Conservation (phyloP, 495 filamentous ascomycete genomes). For the Xylaria acuta region DNA sequence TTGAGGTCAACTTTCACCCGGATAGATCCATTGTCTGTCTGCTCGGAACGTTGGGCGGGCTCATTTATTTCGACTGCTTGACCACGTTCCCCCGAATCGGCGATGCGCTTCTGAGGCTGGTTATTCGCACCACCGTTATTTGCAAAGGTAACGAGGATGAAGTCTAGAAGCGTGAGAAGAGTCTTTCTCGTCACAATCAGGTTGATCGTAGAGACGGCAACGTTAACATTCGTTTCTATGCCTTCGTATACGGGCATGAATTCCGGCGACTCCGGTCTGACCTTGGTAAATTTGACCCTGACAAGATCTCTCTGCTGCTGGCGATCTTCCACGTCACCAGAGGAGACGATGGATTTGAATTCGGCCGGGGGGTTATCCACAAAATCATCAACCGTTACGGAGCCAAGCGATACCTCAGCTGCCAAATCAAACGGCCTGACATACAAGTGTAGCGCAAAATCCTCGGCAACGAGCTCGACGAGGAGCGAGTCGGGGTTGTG, state of each 20-base stretch:
- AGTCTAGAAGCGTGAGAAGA: constrained; percentile 92
- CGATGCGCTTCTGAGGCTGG: constrained; percentile 44
- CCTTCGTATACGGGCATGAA: constrained; percentile 90
- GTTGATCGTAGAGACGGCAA: constrained; percentile 93
- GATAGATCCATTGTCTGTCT: constrained; percentile 50
- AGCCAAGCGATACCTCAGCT: constrained; percentile 84
- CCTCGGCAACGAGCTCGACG: constrained; percentile 88
- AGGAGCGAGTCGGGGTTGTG: constrained; percentile 79
- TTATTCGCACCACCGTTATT: constrained; percentile 62
- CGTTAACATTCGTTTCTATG: constrained; percentile 89
- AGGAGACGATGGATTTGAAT: constrained; percentile 95
- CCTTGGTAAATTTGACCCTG: constrained; percentile 83
- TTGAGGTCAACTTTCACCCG: constrained; percentile 89
- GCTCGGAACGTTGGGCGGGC: constrained; percentile 40
- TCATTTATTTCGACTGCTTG: constrained; percentile 41
- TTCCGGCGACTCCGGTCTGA: constrained; percentile 90
- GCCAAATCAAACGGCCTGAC: constrained; percentile 89
- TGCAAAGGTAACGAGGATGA: constrained; percentile 92
- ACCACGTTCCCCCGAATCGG: constrained; percentile 46
- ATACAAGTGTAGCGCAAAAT: constrained; percentile 85
- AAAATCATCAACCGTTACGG: constrained; percentile 91
- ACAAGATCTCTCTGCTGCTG: constrained; percentile 80
- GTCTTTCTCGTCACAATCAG: constrained; percentile 92
- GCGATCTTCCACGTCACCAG: constrained; percentile 73
- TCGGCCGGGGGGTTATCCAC: constrained; percentile 88